These are phyloP conservation scores for Penicillium malachiteum DNA, from an alignment of 495 filamentous ascomycete species.

Conservation along the genomic window DNA sequence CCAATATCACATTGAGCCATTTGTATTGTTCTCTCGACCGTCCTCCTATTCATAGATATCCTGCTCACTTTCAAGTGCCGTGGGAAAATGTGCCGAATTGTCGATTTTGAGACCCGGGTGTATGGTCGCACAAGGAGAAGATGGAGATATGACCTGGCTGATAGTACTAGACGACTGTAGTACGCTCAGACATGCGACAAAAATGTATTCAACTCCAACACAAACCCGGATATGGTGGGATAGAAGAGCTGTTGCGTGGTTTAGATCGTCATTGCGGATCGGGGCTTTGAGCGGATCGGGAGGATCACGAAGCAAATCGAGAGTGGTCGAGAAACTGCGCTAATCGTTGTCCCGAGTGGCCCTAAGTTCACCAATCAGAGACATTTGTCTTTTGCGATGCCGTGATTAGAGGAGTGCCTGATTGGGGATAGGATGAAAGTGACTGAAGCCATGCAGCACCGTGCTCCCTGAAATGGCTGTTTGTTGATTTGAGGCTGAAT, in stretches of 20 bases:
- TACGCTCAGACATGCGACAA: neutral
- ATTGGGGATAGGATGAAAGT: neutral
- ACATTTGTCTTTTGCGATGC: neutral
- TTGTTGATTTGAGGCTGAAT: neutral
- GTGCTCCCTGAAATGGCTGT: neutral
- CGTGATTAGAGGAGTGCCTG: too few species aligned
- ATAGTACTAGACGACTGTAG: neutral
- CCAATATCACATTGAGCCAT: neutral
- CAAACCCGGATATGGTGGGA: neutral
- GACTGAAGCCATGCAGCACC: neutral
- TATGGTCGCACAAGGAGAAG: slow-evolving; percentile 9
- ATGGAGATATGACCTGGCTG: neutral
- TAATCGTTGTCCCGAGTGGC: neutral
- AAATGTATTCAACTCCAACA: neutral
- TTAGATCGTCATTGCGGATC: slow-evolving; percentile 13
- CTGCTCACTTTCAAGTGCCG: neutral
- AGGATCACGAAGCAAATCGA: slow-evolving; percentile 15
- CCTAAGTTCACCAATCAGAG: neutral
- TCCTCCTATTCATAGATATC: neutral
- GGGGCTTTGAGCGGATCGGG: slow-evolving; percentile 15
- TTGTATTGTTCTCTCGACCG: neutral
- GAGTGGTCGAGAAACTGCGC: neutral
- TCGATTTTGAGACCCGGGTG: neutral
- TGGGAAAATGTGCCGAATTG: neutral
- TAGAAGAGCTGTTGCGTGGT: neutral